Base-by-base conservation (phyloP, 805 yeast species). In the Ogataea saltuana region DNA sequence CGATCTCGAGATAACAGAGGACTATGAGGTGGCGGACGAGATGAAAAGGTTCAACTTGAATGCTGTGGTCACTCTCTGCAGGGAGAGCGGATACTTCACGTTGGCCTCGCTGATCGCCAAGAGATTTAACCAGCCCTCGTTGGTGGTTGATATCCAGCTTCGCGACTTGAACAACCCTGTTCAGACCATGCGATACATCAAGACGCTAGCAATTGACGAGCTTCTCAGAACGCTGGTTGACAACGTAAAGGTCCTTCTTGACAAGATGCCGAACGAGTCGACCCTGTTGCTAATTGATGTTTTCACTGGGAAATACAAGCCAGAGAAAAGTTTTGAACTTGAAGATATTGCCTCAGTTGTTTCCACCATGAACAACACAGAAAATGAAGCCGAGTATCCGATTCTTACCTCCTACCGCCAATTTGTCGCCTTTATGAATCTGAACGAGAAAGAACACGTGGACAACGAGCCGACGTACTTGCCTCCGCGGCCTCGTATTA, bases 401-500 rank as follows among this genome's bases (percentile, higher is more conserved):
- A 75, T 85, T 0, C 75, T 83, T 53, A 72, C 82, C 2, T 73
- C 72, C 4, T 82, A 80, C 50, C 71, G 78, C 69, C 65, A 60
- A 34, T 62, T 62, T 50, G 62, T 58, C 2, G 48, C 60, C 1
- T 61, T 60, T 34, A 61, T 61, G 67, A 58, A 55, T 25, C 38
- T 55, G 6, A 35, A 39, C 3, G 55, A 53, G 13, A 40, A 39
- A 10, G 53, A 49, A 26, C 54, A 42, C 21, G 45, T 44, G 8
- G 31, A 17, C 39, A 46, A n/a, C 22, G 71, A 58, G 28, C 84
- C 90, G 12, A 85, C 93, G 0, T 93, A 93, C 61, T 83, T 83
- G 39, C 97, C 98, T 1, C 99, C 99, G 3, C 75, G 82, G 39
- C 98, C 98, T 6, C 74, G 89, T 33, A 71, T 91, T 29, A 86